Evolutionary conservation across 108 stramenopile genomes (phyloP), one percentile per base, ranked within the genome.

Genomic region (Phaeodactylum tricornutum): DNA sequence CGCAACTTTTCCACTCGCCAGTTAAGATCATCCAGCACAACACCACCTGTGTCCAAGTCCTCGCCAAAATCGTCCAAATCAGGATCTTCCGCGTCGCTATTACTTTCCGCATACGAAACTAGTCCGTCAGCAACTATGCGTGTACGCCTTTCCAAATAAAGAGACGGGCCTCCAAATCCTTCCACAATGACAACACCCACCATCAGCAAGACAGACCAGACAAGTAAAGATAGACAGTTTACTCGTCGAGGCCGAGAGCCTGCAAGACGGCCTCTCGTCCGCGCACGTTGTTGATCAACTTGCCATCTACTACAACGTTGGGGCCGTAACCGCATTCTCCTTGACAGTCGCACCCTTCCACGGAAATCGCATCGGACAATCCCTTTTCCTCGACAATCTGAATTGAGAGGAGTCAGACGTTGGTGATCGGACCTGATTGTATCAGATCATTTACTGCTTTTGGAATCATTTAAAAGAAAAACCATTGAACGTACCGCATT

Each of bases 1-100:
- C 73, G 68, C 6, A 79, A 32, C 47, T 77, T 82, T 22, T 66
- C 74, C 0, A 82, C 65, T 52, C 77, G 50, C 80, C 80, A 82
- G 21, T 46, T 54, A 2, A 87, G 36, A 50, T 79, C 78, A 0
- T 77, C 73, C 8, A 78, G 20, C 38, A 67, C 19, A 26, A 67
- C 71, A 29, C 57, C 55, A 31, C 49, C 51, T 11, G 39, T 37
- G 24, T 29, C 58, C 29, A 35, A 47, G 15, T 29, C 23, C 6
- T 53, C 15, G 20, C 62, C 62, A 20, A 63, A 29, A 14, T 51
- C 59, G 25, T 52, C 25, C 25, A 43, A 20, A 16, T 53, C 27
- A 3, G 59, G 53, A 2, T 39, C 59, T 14, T n/a, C n/a, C n/a
- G n/a, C n/a, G n/a, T n/a, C n/a, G n/a, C n/a, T n/a, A n/a, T n/a